A percentile compares a stretch with the other conserved stretches of the same genome.
Conservation (phyloP, 1,284 basidiomycete genomes). For the Pascua guehoae region DNA sequence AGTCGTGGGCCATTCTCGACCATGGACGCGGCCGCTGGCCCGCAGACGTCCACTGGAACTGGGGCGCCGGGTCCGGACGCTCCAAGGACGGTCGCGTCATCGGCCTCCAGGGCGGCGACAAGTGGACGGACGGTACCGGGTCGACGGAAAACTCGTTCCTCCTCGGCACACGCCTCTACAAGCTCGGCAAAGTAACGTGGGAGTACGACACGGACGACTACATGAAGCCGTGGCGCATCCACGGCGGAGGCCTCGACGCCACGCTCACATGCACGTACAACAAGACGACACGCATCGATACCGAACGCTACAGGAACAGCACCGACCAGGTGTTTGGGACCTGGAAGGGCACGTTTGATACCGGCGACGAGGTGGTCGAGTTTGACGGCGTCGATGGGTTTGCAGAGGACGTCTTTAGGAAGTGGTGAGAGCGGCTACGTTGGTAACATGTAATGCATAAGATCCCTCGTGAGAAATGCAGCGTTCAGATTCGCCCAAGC, state of each 20-base stretch:
- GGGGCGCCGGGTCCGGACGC: conserved; percentile 10
- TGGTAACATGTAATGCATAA: too few species aligned
- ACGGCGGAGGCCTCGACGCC: conserved; percentile 14
- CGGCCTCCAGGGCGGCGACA: conserved; percentile 14
- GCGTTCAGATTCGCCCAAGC: too few species aligned
- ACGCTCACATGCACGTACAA: conserved; percentile 8
- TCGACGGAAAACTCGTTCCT: conserved; percentile 14
- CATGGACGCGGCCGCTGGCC: conserved; percentile 18
- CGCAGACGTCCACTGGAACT: conserved; percentile 11
- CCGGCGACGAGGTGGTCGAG: conserved; percentile 10
- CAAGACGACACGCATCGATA: conserved; percentile 4
- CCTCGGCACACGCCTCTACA: conserved; percentile 5
- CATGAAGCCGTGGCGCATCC: conserved; percentile 10
- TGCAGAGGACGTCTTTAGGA: conserved; percentile 12
- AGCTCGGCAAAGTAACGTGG: conserved; percentile 10
- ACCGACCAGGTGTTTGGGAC: conserved; percentile 14
- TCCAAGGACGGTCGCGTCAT: conserved; percentile 3
- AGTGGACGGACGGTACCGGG: conserved; percentile 18
- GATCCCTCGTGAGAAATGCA: too few species aligned
- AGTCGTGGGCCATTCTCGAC: conserved; percentile 16
- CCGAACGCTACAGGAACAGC: not conserved
- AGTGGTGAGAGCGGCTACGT: not conserved
- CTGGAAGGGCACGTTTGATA: conserved; percentile 14
- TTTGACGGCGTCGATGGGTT: conserved; percentile 11
- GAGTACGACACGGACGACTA: conserved; percentile 8